These are phyloP conservation scores for Cryptomeria japonica DNA, from an alignment of 75 land plant genomes.

Conservation along the genomic window DNA sequence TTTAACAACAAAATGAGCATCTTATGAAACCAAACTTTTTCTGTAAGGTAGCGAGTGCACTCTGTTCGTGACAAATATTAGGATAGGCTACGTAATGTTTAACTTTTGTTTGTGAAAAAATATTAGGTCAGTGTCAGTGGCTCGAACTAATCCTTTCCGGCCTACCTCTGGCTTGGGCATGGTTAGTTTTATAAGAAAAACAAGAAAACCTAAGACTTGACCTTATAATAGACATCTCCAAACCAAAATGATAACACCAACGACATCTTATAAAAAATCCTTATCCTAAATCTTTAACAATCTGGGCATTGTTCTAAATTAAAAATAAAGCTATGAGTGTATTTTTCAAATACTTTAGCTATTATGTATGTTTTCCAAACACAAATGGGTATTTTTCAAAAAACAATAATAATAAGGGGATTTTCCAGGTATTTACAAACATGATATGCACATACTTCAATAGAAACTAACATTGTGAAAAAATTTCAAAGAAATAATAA, in stretches of 20 bases:
- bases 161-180: neutral
- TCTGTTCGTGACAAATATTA: neutral
- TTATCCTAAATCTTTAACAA: neutral
- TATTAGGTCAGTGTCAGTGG: neutral
- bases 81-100: neutral
- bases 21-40: neutral
- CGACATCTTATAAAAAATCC: neutral
- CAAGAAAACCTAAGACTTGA: neutral
- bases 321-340: too few species aligned
- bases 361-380: neutral
- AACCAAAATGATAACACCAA: neutral
- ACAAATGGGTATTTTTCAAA: neutral
- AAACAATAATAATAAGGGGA: too few species aligned
- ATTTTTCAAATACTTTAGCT: too few species aligned
- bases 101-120: neutral
- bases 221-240: neutral
- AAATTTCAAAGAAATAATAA: neutral
- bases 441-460: neutral
- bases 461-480: neutral
- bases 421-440: neutral
- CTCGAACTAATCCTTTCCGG: neutral
- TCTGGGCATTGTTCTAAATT: slow-evolving; percentile 6
- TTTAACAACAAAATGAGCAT: neutral
- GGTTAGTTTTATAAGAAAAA: neutral
- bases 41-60: neutral